Evolutionary conservation across 208 protist species (phyloP), one percentile per base, ranked within the genome.

Genomic region (Trypanosoma melophagium): DNA sequence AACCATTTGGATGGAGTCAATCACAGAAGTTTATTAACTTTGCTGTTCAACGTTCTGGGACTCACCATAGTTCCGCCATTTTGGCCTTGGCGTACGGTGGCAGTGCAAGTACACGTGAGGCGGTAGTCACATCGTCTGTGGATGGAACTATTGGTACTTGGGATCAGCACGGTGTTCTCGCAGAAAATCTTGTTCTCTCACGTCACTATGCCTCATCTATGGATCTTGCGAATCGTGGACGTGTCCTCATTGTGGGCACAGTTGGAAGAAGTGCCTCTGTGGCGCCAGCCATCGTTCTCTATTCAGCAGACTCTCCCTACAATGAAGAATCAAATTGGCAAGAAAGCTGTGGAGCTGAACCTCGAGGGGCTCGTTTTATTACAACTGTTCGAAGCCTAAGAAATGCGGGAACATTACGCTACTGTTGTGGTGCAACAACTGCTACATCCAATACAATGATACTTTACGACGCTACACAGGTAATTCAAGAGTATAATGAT

Each of bases 161-260:
- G 86, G 83, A 93, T 74, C 66, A 80, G 0, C 69, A 61, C 2
- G 90, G 87, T 22, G 66, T 75, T 58, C 70, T 92, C 41, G 79
- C 80, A 35, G 86, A 90, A 74, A 93, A 84, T 62, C 80, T 92
- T 31, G 61, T 85, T 14, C 80, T 96, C 25, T 83, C 90, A 1
- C 81, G 80, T 45, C 90, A 93, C 60, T 96, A 93, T 76, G 90
- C 90, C 51, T 84, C 87, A 10, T 92, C 87, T 16, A 81, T 96
- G 19, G 90, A 93, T 60, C 63, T 96, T 57, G 77, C 87, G 12
- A 90, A 87, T 67, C 76, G 79, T 59, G 87, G 87, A 5, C 79
- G 80, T 40, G 80, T 77, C 16, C 74, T 96, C 17, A 81, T 96
- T 59, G 90, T 93, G 12, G 90, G 87, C 28, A 79, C 83, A 14